Conservation (phyloP, 148 eudicot genomes). For the Gaultheria prostrata region DNA sequence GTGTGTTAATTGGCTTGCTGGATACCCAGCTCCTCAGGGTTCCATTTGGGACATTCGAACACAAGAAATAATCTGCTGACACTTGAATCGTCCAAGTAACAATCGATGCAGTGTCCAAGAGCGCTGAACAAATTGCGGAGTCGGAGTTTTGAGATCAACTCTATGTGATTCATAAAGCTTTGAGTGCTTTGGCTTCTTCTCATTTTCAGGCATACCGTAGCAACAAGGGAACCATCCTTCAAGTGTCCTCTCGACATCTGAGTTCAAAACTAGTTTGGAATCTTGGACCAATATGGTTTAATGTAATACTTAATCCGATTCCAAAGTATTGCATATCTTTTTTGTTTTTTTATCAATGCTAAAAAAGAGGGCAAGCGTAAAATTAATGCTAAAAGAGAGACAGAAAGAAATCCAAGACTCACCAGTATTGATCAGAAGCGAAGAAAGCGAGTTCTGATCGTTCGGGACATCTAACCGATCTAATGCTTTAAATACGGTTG, state of each 20-base stretch:
- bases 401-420: too few species aligned
- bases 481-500: too few species aligned
- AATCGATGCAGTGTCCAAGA: constrained; percentile 91
- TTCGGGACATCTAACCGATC: too few species aligned
- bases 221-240: constrained; percentile 63
- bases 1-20: constrained; percentile 34
- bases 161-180: constrained; percentile 62
- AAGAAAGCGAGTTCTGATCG: too few species aligned
- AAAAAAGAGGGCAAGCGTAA: too few species aligned
- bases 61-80: constrained; percentile 87
- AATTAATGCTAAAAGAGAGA: too few species aligned
- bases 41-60: constrained; percentile 79
- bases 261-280: not conserved
- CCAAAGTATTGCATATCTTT: too few species aligned
- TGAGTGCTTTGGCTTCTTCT: constrained; percentile 52
- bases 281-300: too few species aligned
- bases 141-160: constrained; percentile 72
- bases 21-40: constrained; percentile 80
- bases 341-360: too few species aligned
- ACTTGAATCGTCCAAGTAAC: constrained; percentile 85
- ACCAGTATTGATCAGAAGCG: too few species aligned
- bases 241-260: constrained; percentile 86
- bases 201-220: constrained; percentile 74
- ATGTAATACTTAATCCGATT: too few species aligned
- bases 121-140: constrained; percentile 84